Conservation (phyloP, 352 stramenopile species). For the Blastocystis sp. region DNA sequence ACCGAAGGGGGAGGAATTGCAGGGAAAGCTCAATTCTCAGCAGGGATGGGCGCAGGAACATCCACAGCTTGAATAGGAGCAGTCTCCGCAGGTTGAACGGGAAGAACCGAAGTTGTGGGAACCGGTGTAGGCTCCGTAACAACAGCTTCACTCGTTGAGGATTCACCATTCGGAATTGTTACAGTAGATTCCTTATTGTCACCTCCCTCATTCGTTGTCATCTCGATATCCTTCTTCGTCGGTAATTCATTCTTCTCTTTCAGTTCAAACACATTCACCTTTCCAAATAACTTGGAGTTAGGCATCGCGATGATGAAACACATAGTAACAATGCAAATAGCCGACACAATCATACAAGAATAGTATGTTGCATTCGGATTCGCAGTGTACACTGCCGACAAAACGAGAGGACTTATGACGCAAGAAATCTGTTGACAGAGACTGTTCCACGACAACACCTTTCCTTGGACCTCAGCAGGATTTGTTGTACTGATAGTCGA, state of each 20-base stretch:
- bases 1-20: too few relatives aligned
- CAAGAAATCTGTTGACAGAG: not conserved
- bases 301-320: not conserved
- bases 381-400: not conserved
- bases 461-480: not conserved
- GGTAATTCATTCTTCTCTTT: not conserved
- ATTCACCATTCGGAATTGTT: too few relatives aligned
- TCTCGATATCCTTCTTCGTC: not conserved
- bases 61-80: too few relatives aligned
- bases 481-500: slow-evolving; percentile 29
- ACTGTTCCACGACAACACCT: slow-evolving; percentile 14
- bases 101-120: too few relatives aligned
- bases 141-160: too few relatives aligned
- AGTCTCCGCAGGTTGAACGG: too few relatives aligned
- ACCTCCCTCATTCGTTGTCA: too few relatives aligned
- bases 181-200: too few relatives aligned
- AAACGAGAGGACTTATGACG: not conserved
- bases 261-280: not conserved
- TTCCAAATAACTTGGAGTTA: not conserved
- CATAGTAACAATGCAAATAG: not conserved
- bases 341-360: not conserved
- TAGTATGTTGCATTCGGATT: not conserved
- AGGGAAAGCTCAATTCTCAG: too few relatives aligned
- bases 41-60: too few relatives aligned
- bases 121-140: too few relatives aligned